A percentile compares a stretch with the other conserved stretches of the same genome.
These are phyloP conservation scores for Aspergillus sp. DNA, from an alignment of 2,329 filamentous ascomycete species.

Conservation along the genomic window DNA sequence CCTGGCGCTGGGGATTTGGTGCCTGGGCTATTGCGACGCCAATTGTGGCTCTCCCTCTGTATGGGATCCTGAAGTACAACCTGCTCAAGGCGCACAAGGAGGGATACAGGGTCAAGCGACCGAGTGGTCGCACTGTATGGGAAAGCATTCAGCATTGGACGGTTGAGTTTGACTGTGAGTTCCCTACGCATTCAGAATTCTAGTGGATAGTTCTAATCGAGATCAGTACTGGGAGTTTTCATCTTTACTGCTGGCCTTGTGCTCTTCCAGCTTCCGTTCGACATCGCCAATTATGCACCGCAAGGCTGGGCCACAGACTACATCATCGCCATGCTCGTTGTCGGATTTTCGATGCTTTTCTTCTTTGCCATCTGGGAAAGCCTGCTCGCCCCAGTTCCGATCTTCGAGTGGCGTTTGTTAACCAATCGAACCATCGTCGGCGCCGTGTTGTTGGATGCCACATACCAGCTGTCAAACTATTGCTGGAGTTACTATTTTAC, in stretches of 20 bases:
- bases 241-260: constrained; percentile 61
- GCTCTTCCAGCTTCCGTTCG: constrained; percentile 66
- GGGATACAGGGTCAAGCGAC: constrained; percentile 48
- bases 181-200: accelerated
- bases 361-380: constrained; percentile 55
- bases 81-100: constrained; percentile 55
- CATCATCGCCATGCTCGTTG: constrained; percentile 52
- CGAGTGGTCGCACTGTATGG: neutral
- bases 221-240: constrained; percentile 57
- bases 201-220: no score
- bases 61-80: constrained; percentile 54
- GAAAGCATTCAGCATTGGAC: neutral
- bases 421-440: constrained; percentile 21
- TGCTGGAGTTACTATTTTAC: constrained; percentile 23
- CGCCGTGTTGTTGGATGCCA: constrained; percentile 26
- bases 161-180: neutral
- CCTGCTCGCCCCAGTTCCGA: constrained; percentile 52
- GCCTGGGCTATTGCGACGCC: constrained; percentile 62
- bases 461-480: constrained; percentile 22
- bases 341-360: constrained; percentile 55
- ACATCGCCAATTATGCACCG: constrained; percentile 44
- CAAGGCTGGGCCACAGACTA: constrained; percentile 45
- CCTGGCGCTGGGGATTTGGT: constrained; percentile 65
- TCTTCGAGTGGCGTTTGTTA: constrained; percentile 55
- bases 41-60: constrained; percentile 56